phyloP scores from a whole-genome alignment of 352 stramenopile species.

The Achlya hypogyna region DNA sequence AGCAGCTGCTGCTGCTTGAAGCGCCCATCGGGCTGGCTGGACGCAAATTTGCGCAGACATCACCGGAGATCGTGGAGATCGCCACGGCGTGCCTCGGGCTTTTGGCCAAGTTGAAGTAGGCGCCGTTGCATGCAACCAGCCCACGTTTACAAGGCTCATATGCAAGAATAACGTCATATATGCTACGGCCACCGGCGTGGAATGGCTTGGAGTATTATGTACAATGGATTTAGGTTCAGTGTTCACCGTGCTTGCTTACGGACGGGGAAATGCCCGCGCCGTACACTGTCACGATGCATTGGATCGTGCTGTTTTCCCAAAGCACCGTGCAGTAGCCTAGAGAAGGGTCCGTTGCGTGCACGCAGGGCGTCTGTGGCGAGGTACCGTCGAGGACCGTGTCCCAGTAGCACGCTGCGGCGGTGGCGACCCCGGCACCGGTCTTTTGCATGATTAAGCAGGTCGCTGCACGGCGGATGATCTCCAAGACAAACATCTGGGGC shows the following conservation, averaged over 20 bases:
- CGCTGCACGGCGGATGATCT: constrained; percentile 34
- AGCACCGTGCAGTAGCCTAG: constrained; percentile 60
- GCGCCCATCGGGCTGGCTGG: neutral
- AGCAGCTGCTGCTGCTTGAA: neutral
- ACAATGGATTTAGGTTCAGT: neutral
- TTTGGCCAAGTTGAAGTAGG: neutral
- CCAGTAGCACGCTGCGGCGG: constrained; percentile 65
- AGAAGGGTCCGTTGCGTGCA: neutral
- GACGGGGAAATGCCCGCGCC: constrained; percentile 71
- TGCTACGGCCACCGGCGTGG: no score
- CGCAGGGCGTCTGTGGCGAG: neutral
- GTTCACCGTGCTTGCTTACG: constrained; percentile 36
- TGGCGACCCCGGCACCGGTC: constrained; percentile 60
- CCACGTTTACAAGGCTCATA: no score
- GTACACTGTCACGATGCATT: constrained; percentile 78
- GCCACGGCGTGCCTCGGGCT: constrained; percentile 8
- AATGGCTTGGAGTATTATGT: neutral
- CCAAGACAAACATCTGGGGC: neutral
- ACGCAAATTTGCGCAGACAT: neutral
- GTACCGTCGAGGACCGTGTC: constrained; percentile 55
- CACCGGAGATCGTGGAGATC: constrained; percentile 2
- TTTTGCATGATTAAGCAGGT: constrained; percentile 84
- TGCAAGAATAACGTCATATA: no score
- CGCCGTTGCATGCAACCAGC: no score
- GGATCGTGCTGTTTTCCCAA: constrained; percentile 80